Percentiles rank a stretch among this genome's conserved stretches.
Evolutionary conservation across 1,284 basidiomycete species (phyloP).

Genomic region (Pseudozyma tsukubaensis): DNA sequence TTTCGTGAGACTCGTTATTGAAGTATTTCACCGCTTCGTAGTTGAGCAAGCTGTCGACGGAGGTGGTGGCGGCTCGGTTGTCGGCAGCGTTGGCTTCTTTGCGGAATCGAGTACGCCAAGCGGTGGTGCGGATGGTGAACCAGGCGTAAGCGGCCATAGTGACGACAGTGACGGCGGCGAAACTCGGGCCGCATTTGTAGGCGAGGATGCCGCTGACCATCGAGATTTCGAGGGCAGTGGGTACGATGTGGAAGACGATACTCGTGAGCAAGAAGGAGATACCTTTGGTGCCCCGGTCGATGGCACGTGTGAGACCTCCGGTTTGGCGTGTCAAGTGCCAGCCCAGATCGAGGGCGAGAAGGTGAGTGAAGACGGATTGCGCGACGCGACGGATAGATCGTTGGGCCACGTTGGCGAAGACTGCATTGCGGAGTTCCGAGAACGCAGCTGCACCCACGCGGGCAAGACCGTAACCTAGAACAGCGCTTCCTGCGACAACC

Average conservation of each 20-base stretch:
- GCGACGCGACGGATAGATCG: constrained; percentile 93
- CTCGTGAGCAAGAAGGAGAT: constrained; percentile 95
- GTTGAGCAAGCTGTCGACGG: constrained; percentile 95
- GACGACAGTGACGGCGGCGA: constrained; percentile 86
- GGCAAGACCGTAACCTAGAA: constrained; percentile 91
- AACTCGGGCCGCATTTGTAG: constrained; percentile 96
- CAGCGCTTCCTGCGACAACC: constrained; percentile 87
- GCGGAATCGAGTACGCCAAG: constrained; percentile 96
- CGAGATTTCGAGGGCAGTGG: constrained; percentile 93
- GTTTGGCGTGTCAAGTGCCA: constrained; percentile 95
- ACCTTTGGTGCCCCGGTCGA: constrained; percentile 96
- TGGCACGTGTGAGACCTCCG: constrained; percentile 92
- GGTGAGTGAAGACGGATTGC: constrained; percentile 89
- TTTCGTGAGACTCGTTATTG: constrained; percentile 93
- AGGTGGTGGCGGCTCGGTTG: constrained; percentile 91
- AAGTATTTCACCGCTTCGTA: constrained; percentile 99
- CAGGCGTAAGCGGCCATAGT: constrained; percentile 93
- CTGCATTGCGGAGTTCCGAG: constrained; percentile 90
- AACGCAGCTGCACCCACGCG: constrained; percentile 89
- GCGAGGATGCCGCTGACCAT: constrained; percentile 97
- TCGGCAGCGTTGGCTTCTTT: constrained; percentile 95
- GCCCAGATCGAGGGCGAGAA: constrained; percentile 87
- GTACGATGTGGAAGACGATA: constrained; percentile 92
- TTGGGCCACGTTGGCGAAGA: constrained; percentile 96
- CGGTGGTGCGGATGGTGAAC: constrained; percentile 95